Evolutionary conservation across 2,329 filamentous ascomycete genomes (phyloP), one percentile per base, ranked within the genome.

Genomic region (Bipolaris victoriae): DNA sequence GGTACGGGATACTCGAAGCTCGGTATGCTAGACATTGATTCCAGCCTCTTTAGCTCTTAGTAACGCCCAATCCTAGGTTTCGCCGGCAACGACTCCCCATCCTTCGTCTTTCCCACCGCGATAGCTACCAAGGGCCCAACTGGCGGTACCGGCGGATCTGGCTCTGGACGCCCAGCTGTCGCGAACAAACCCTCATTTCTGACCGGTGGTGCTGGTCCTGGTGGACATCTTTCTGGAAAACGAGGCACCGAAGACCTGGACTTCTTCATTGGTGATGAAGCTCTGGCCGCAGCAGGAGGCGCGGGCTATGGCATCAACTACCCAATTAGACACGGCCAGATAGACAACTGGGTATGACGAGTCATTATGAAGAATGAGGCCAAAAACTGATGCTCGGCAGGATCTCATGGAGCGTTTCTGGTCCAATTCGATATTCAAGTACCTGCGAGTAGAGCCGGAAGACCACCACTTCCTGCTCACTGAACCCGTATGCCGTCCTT

Each of bases 401-500:
- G 95, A 99, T 80, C 91, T 97, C 73, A 99, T 99, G 95, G 95
- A 99, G 79, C 89, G 95, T 63, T 99, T 98, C 82, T 99, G 95
- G 95, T 98, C 96, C 67, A 98, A 98, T 82, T 99, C 95, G 63
- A 99, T 99, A 81, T 99, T 99, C 87, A 99, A 99, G 79, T 99
- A 99, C 76, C 86, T 99, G 51, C 88, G 95, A 70, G 95, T 99
- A 67, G 95, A 99, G 80, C 95, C 95, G 29, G 95, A 99, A 81
- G 95, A 99, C 76, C 95, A 99, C 79, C 93, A 97, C 82, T 99
- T 99, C 79, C 88, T 99, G 62, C 88, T 99, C 58, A 99, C 95
- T 60, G 95, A 99, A 77, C 95, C 95, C 58, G 93, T 97, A 85
- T 76, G 88, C 67, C 35, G 5, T 24, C 10, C 39, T 29, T 13